Evolutionary conservation across 768 basidiomycete species (phyloP).

Genomic region (Hygrocybe coccinea): DNA sequence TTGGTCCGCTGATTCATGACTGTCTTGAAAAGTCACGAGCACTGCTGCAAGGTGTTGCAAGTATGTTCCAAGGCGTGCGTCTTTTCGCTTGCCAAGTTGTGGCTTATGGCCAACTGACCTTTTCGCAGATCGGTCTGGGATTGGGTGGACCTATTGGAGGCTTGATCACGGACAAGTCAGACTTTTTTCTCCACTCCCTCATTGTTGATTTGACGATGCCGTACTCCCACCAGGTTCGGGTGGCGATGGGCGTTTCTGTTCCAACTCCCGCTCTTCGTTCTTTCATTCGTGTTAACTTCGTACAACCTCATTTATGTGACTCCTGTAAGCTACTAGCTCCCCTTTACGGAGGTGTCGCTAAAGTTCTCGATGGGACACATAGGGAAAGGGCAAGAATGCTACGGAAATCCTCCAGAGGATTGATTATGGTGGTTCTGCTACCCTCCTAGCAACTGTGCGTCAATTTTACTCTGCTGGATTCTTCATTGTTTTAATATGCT

Average conservation of each 20-base stretch:
- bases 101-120: not conserved
- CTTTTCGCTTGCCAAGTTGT: not conserved
- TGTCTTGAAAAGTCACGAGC: conserved; percentile 51
- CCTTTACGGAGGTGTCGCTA: not conserved
- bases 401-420: conserved; percentile 68
- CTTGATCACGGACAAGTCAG: conserved; percentile 60
- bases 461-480: conserved; percentile 9
- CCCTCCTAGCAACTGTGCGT: conserved; percentile 56
- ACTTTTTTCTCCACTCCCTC: not conserved
- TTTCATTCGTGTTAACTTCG: conserved; percentile 55
- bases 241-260: conserved; percentile 81
- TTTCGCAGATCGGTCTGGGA: conserved; percentile 63
- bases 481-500: not conserved
- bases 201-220: not conserved
- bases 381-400: conserved; percentile 66
- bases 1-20: not conserved
- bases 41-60: conserved; percentile 64
- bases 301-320: conserved; percentile 63
- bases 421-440: conserved; percentile 68
- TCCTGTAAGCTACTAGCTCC: conserved; percentile 44
- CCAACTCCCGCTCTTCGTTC: conserved; percentile 61
- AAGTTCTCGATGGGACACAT: not conserved
- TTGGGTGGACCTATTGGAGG: conserved; percentile 76
- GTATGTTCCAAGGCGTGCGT: conserved; percentile 68
- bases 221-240: conserved; percentile 46